These are phyloP conservation scores for Pyrenochaeta sp. DNA, from an alignment of 2,329 filamentous ascomycete species.

Conservation along the genomic window DNA sequence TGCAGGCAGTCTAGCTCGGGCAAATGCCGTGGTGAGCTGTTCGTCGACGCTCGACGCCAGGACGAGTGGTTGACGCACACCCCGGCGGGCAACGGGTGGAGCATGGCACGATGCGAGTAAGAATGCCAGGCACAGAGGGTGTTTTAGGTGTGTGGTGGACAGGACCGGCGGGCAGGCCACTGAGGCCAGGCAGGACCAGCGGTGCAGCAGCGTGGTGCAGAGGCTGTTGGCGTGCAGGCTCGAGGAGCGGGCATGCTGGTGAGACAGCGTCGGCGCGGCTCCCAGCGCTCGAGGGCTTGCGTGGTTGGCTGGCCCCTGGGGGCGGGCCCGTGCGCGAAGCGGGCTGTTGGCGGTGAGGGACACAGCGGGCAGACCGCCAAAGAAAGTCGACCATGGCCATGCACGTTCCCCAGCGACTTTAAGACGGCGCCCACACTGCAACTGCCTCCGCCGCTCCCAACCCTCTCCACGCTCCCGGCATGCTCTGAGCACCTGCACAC, in stretches of 20 bases:
- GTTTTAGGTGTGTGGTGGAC: conserved; percentile 11
- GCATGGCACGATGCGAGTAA: conserved; percentile 10
- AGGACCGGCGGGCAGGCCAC: conserved; percentile 11
- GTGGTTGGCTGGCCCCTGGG: conserved; percentile 25
- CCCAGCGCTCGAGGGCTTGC: conserved; percentile 6
- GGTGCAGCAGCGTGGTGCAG: conserved; percentile 8
- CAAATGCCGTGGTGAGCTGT: conserved; percentile 10
- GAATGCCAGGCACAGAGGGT: conserved; percentile 10
- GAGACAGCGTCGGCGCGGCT: conserved; percentile 21
- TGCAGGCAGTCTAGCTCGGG: conserved; percentile 7
- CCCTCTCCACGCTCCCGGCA: conserved; percentile 18
- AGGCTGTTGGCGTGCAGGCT: conserved; percentile 12
- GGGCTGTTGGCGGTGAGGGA: conserved; percentile 35
- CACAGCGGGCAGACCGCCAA: conserved; percentile 22
- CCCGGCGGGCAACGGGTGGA: conserved; percentile 2
- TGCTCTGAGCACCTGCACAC: conserved; percentile 39
- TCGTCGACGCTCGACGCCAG: too few relatives aligned
- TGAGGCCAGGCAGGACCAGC: conserved; percentile 6
- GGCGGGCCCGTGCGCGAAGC: conserved; percentile 19
- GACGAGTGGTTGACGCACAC: conserved; percentile 3
- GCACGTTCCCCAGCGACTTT: conserved; percentile 12
- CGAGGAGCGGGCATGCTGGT: conserved; percentile 23
- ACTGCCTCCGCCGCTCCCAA: conserved; percentile 7
- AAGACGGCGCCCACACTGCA: conserved; percentile 8
- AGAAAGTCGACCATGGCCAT: conserved; percentile 23